Conservation (phyloP, 352 stramenopile genomes). For the Pythium rishiriense region DNA sequence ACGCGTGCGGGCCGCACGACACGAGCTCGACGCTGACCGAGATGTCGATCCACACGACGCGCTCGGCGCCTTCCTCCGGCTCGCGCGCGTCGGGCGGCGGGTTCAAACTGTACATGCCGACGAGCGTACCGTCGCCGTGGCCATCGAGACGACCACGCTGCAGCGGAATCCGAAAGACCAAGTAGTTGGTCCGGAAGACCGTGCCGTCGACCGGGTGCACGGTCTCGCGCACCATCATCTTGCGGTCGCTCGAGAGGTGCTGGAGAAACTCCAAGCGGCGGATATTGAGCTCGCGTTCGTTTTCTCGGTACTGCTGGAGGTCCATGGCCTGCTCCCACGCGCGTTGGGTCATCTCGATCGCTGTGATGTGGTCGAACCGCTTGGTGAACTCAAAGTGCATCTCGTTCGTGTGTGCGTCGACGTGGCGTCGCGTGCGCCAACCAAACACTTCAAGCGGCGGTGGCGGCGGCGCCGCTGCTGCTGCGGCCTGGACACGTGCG, state of each 20-base stretch:
- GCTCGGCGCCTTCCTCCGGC: conserved; percentile 3
- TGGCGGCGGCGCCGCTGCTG: background rate
- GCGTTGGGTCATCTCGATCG: conserved; percentile 27
- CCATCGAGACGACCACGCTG: background rate
- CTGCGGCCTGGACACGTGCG: conserved; percentile 16
- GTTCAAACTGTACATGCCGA: conserved; percentile 41
- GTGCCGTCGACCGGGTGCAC: conserved; percentile 33
- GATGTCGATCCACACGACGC: conserved; percentile 40
- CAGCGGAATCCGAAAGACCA: conserved; percentile 29
- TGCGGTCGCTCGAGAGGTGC: conserved; percentile 29
- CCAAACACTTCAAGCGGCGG: conserved; percentile 35
- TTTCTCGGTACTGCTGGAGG: conserved; percentile 20
- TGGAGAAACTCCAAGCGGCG: conserved; percentile 40
- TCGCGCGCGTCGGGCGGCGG: conserved; percentile 25
- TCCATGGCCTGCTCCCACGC: conserved; percentile 34
- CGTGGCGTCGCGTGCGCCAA: conserved; percentile 37
- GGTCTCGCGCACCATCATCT: conserved; percentile 38
- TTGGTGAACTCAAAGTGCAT: conserved; percentile 48
- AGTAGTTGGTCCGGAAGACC: conserved; percentile 41
- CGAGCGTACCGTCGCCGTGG: conserved; percentile 21
- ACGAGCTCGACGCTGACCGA: conserved; percentile 36
- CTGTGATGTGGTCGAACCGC: conserved; percentile 31
- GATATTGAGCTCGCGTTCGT: conserved; percentile 25
- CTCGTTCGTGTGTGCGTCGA: conserved; percentile 34
- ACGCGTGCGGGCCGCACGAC: background rate